Evolutionary conservation across 257 asterid genomes (phyloP), one percentile per base, ranked within the genome.

Genomic region (Nicotiana knightiana): DNA sequence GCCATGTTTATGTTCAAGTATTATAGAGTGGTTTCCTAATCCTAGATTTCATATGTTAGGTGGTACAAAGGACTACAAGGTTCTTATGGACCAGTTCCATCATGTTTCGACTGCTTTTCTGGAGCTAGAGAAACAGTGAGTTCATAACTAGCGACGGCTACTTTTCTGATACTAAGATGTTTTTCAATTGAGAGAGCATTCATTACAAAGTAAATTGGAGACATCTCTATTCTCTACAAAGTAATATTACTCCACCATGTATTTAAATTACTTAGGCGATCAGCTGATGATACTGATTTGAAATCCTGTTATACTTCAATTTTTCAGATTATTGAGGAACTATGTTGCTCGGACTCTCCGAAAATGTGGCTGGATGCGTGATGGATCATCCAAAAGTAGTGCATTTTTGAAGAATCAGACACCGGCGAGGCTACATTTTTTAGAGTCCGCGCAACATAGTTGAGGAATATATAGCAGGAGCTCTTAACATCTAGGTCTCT

Each of bases 1-100:
- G 8, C 43, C 43, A 5, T 64, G 43, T 28, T 26, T 63, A 26
- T 63, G 68, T 70, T 39, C 10, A 35, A 70, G 57, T 39, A 46
- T 71, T 71, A 7, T 71, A 21, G 37, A 71, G 26, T 48, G 26
- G 37, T 51, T 73, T 48, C 1, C 26, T 73, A 51, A 73, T 73
- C 26, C 62, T 16, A 51, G 16, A 15, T 73, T 13, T 73, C 79
- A 48, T 51, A 48, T 15, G n/a, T 46, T 26, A 95, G 98, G 98
- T 81, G 99, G 99, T 89, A 90, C 94, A 28, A 92, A 95, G 89
- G 90, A 90, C 4, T 93, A 95, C 91, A 93, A 92, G 87, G 93
- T 95, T 89, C 91, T 95, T 83, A 95, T 93, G 98, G 98, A 95
- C 57, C 96, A 95, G 88, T 91, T 95, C 82, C 95, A 89, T 86